Evolutionary conservation across 225 moss, liverwort and hornwort species (phyloP).

Genomic region (Antitrichia curtipendula): DNA sequence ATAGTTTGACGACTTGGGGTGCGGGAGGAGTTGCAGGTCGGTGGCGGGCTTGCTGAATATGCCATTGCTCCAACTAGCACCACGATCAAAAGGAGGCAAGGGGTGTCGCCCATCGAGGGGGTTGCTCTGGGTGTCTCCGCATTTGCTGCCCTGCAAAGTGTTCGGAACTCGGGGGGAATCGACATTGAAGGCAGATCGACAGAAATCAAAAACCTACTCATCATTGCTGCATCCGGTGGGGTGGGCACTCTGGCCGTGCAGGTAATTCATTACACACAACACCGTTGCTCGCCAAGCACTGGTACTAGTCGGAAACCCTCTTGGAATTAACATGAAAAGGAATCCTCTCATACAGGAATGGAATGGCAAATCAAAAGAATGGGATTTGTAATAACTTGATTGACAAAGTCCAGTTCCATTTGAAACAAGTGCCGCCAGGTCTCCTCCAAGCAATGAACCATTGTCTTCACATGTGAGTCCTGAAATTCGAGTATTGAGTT

Average conservation of each 20-base stretch:
- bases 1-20: background rate
- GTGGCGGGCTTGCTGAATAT: slow-evolving; percentile 60
- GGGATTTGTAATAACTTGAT: background rate
- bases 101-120: slow-evolving; percentile 38
- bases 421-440: background rate
- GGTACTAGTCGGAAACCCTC: background rate
- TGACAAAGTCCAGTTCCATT: background rate
- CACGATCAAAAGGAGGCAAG: slow-evolving; percentile 31
- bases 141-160: slow-evolving; percentile 42
- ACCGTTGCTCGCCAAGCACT: background rate
- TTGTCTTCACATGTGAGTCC: background rate
- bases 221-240: slow-evolving; percentile 44
- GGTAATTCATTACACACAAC: background rate
- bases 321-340: background rate
- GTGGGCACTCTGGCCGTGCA: slow-evolving; percentile 60
- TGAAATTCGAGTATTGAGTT: too few species aligned
- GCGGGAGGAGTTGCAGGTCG: background rate
- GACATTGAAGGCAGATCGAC: slow-evolving; percentile 23
- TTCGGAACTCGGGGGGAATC: slow-evolving; percentile 31
- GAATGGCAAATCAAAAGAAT: background rate
- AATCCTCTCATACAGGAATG: background rate
- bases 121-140: slow-evolving; percentile 28
- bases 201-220: slow-evolving; percentile 23
- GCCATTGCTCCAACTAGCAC: slow-evolving; percentile 20
- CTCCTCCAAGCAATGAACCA: background rate